Conservation (phyloP, 2,329 filamentous ascomycete species). For the Colletotrichum trifolii region DNA sequence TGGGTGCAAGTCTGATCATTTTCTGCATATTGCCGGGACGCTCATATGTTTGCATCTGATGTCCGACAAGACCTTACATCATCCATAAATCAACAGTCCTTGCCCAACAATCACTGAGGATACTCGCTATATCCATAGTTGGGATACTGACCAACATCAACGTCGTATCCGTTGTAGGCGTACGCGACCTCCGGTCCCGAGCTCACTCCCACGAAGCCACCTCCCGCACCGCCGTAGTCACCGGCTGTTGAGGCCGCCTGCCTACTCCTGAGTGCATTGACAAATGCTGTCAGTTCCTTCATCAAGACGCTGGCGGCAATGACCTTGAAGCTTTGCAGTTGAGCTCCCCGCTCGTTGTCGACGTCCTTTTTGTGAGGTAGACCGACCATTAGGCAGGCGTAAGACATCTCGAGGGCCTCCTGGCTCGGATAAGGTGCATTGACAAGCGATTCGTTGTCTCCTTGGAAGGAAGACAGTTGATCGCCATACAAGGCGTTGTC, state of each 20-base stretch:
- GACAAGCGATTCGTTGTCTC: slow-evolving; percentile 20
- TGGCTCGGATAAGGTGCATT: slow-evolving; percentile 20
- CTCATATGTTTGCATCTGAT: too few relatives aligned
- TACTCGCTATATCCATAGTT: slow-evolving; percentile 29
- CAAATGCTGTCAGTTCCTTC: slow-evolving; percentile 41
- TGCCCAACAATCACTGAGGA: not conserved
- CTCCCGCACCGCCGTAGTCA: not conserved
- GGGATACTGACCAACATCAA: slow-evolving; percentile 31
- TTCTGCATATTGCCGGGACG: too few relatives aligned
- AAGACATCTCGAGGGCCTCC: slow-evolving; percentile 47
- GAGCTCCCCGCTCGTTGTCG: slow-evolving; percentile 17
- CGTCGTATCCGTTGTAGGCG: slow-evolving; percentile 27
- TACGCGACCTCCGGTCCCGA: slow-evolving; percentile 10
- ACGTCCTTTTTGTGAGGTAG: slow-evolving; percentile 25
- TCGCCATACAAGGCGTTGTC: not conserved
- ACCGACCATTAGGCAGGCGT: slow-evolving; percentile 48
- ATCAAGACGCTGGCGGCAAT: slow-evolving; percentile 51
- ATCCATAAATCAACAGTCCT: not conserved
- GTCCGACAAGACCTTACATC: not conserved
- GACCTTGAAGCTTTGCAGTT: slow-evolving; percentile 49
- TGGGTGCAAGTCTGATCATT: too few relatives aligned
- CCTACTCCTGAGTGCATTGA: slow-evolving; percentile 16
- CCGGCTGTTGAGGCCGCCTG: not conserved
- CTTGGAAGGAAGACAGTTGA: not conserved
- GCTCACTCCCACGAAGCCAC: slow-evolving; percentile 26